These are phyloP conservation scores for Trichoderma simmonsii DNA, from an alignment of 2,329 filamentous ascomycete genomes.

Conservation along the genomic window DNA sequence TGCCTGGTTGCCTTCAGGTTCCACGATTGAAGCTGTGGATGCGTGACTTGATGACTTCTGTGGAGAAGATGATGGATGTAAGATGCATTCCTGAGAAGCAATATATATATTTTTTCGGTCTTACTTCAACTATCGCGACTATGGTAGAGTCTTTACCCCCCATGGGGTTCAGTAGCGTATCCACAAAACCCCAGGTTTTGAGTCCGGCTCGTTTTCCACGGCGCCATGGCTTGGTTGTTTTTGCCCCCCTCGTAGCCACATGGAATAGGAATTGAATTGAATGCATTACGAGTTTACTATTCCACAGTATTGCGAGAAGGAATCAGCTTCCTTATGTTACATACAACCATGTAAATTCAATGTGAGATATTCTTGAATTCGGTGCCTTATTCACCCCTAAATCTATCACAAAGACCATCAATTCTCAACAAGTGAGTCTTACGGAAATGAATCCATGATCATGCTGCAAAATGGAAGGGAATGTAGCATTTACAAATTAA, in stretches of 20 bases:
- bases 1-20: too few relatives aligned
- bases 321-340: too few relatives aligned
- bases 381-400: neutral
- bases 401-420: neutral
- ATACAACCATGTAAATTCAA: too few relatives aligned
- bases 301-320: neutral
- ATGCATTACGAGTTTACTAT: neutral
- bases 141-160: neutral
- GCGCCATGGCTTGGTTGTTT: neutral
- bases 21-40: neutral
- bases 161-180: constrained; percentile 9
- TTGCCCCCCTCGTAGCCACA: neutral
- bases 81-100: neutral
- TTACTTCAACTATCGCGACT: neutral
- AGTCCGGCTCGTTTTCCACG: neutral
- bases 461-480: neutral
- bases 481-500: neutral
- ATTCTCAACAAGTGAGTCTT: neutral
- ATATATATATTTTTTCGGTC: neutral
- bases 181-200: constrained; percentile 3
- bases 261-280: neutral
- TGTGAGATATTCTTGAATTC: neutral
- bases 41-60: neutral
- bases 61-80: neutral
- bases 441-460: neutral